A percentile compares a stretch with the other conserved stretches of the same genome.
Evolutionary conservation across 2,329 filamentous ascomycete species (phyloP).

Genomic region (Xylariaceae sp.): DNA sequence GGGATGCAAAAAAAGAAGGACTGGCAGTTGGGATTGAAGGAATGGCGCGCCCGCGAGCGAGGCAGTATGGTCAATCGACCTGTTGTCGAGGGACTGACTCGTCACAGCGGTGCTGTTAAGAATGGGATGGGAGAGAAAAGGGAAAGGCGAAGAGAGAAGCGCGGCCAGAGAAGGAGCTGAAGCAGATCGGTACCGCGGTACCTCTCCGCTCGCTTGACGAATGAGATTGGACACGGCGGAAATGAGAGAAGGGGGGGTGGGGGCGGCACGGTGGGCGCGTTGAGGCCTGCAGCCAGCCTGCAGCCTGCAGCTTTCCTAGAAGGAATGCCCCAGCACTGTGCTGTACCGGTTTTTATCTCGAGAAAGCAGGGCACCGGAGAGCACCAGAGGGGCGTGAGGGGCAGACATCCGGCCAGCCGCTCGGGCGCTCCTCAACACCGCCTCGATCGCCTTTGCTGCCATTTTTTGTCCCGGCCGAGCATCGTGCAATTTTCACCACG

Average conservation of each 20-base stretch:
- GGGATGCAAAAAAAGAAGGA: slow-evolving; percentile 35
- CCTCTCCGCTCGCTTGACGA: slow-evolving; percentile 18
- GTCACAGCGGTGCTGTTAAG: slow-evolving; percentile 19
- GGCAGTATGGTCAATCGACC: slow-evolving; percentile 31
- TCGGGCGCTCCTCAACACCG: no score
- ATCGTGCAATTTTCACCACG: no score
- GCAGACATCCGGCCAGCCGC: no score
- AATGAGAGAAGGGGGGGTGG: slow-evolving; percentile 27
- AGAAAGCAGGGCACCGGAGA: no score
- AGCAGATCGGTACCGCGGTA: slow-evolving; percentile 5
- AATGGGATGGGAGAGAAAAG: slow-evolving; percentile 21
- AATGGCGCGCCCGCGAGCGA: slow-evolving; percentile 53
- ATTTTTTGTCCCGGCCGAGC: no score
- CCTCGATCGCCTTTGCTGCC: no score
- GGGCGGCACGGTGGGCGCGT: no score
- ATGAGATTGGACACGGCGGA: slow-evolving; percentile 25
- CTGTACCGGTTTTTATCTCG: no score
- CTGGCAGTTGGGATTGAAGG: slow-evolving; percentile 36
- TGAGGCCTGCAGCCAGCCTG: no score
- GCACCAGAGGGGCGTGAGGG: no score
- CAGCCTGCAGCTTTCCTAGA: no score
- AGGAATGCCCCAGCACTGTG: no score
- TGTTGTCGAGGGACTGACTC: slow-evolving; percentile 28
- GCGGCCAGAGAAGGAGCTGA: slow-evolving; percentile 8
- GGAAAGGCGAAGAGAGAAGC: slow-evolving; percentile 17